Evolutionary conservation across 148 eudicot species (phyloP).

Genomic region (Selenicereus undatus): DNA sequence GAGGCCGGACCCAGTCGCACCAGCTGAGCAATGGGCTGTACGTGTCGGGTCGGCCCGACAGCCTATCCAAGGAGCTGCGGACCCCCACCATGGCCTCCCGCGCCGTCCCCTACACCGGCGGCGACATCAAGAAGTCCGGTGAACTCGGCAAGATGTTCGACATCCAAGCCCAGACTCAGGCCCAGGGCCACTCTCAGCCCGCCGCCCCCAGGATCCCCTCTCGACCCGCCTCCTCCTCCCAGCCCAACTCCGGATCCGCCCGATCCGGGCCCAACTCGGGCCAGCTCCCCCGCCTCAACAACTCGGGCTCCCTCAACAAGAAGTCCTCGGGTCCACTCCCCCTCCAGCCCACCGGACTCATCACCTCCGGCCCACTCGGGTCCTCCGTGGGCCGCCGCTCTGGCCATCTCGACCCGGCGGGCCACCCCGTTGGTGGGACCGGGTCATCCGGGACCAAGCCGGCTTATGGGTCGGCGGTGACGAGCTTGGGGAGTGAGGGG

Average conservation of each 20-base stretch:
- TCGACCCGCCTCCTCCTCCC: constrained; percentile 38
- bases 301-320: constrained; percentile 50
- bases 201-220: constrained; percentile 34
- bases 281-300: constrained; percentile 31
- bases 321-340: constrained; percentile 62
- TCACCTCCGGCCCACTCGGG: constrained; percentile 72
- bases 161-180: constrained; percentile 21
- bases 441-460: constrained; percentile 19
- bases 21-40: constrained; percentile 75
- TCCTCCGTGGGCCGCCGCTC: constrained; percentile 41
- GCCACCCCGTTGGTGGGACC: not conserved
- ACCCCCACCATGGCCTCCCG: constrained; percentile 51
- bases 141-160: constrained; percentile 91
- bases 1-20: constrained; percentile 63
- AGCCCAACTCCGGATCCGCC: constrained; percentile 60
- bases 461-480: constrained; percentile 76
- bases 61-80: constrained; percentile 37
- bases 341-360: constrained; percentile 76
- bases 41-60: constrained; percentile 77
- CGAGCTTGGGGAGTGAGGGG: constrained; percentile 45
- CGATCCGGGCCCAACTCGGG: constrained; percentile 74
- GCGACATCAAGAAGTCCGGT: constrained; percentile 75
- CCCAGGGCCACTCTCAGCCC: constrained; percentile 20
- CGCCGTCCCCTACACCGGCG: constrained; percentile 78
- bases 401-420: constrained; percentile 37